Evolutionary conservation across 2,329 filamentous ascomycete species (phyloP).

Genomic region (Alternaria postmessia): DNA sequence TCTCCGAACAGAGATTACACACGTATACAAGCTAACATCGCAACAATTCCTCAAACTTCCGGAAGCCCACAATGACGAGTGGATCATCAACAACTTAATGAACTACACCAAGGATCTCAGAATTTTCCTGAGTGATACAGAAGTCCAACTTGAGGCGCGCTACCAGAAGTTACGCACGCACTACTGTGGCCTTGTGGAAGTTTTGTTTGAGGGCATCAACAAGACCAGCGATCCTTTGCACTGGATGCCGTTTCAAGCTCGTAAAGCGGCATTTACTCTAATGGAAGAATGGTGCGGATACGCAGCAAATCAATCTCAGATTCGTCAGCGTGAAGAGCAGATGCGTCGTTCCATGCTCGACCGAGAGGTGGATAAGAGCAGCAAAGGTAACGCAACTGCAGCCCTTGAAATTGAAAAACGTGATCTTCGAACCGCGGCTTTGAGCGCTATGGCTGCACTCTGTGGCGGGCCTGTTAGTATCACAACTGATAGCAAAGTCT

Average conservation of each 20-base stretch:
- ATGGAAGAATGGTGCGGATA: constrained; percentile 99
- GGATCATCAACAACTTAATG: constrained; percentile 87
- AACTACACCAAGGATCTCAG: constrained; percentile 91
- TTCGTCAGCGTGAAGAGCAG: constrained; percentile 81
- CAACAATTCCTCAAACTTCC: constrained; percentile 84
- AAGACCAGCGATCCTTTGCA: constrained; percentile 82
- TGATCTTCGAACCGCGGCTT: constrained; percentile 85
- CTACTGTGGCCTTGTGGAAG: constrained; percentile 93
- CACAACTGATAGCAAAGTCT: constrained; percentile 85
- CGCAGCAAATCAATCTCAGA: constrained; percentile 86
- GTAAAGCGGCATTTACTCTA: constrained; percentile 92
- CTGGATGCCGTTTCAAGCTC: constrained; percentile 97
- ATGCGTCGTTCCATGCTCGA: constrained; percentile 87
- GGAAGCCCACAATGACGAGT: constrained; percentile 84
- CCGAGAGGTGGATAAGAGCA: constrained; percentile 74
- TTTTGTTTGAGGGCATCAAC: constrained; percentile 90
- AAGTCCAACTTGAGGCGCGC: constrained; percentile 93
- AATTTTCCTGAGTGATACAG: constrained; percentile 91
- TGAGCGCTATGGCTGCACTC: constrained; percentile 94
- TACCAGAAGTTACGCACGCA: constrained; percentile 91
- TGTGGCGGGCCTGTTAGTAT: constrained; percentile 86
- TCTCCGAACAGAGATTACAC: constrained; percentile 90
- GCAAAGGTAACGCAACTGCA: constrained; percentile 80
- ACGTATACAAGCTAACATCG: constrained; percentile 93
- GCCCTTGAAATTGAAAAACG: constrained; percentile 97